Evolutionary conservation across 2,329 filamentous ascomycete species (phyloP), one percentile per base, ranked within the genome.

Genomic region (Falciphora oryzae): DNA sequence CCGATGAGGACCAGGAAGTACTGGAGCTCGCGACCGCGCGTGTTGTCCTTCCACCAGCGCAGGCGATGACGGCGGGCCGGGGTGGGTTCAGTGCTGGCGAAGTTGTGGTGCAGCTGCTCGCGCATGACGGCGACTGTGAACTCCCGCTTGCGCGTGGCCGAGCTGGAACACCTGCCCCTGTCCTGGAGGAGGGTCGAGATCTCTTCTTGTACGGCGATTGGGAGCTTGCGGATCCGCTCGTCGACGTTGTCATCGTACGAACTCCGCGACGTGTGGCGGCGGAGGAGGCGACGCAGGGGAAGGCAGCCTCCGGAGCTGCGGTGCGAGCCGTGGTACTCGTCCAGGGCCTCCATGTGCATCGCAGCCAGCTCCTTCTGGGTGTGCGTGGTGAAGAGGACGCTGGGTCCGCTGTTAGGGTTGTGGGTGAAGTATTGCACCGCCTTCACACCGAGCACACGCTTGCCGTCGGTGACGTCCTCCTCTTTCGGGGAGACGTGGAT

Each of bases 201-300:
- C 31, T 67, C 66, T 2, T 60, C 65, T 61, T 70, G 66, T 10
- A 72, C 61, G 0, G 59, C 14, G 2, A 28, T 5, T 4, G 70
- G 70, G 1, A 71, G 64, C 32, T 64, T 68, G 18, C 61, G 65
- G 63, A 72, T 71, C 56, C 68, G 66, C 56, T 65, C 65, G 31
- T 74, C 69, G 38, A 74, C 66, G 25, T 71, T 59, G 29, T 71
- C 65, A 62, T 73, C 72, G 56, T 74, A 73, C 16, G 70, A 68
- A 61, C 66, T 69, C 13, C 61, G 61, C 18, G 8, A 32, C 56
- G 65, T 63, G 31, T 58, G 66, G 27, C 69, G 67, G 16, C 67
- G 62, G 35, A 72, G 13, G 18, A 70, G 53, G 22, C 70, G 61
- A 22, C 61, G 44, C 7, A 63, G 29, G 14, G 61, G 61, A 22